A percentile compares a stretch with the other conserved stretches of the same genome.
These are phyloP conservation scores for Elasticomyces elasticus DNA, from an alignment of 495 filamentous ascomycete genomes.

Conservation along the genomic window DNA sequence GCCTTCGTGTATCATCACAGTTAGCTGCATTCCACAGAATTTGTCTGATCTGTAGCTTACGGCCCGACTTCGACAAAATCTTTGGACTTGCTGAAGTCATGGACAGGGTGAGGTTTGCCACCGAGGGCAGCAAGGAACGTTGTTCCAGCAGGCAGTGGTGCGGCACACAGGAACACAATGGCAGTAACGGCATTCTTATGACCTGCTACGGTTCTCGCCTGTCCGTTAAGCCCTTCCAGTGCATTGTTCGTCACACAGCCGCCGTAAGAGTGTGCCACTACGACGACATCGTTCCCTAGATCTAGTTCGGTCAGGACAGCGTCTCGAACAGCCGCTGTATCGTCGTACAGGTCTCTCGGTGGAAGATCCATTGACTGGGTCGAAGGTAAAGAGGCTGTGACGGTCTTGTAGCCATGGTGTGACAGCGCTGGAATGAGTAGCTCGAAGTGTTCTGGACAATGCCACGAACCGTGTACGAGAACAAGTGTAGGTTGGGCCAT, in stretches of 20 bases:
- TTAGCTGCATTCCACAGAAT: background rate
- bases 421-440: conserved; percentile 6
- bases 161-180: conserved; percentile 38
- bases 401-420: conserved; percentile 11
- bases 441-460: conserved; percentile 9
- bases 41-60: background rate
- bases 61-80: background rate
- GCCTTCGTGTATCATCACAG: background rate
- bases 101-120: background rate
- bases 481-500: conserved; percentile 21
- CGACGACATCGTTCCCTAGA: conserved; percentile 25
- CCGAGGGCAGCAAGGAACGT: conserved; percentile 5
- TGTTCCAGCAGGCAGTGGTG: conserved; percentile 10
- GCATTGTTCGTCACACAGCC: conserved; percentile 32
- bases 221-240: conserved; percentile 31
- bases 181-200: conserved; percentile 36
- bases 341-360: background rate
- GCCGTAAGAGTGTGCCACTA: conserved; percentile 35
- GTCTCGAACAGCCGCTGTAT: conserved; percentile 10
- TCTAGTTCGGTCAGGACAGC: conserved; percentile 2
- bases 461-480: conserved; percentile 22
- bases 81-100: conserved; percentile 1
- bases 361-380: conserved; percentile 2
- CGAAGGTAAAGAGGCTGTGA: conserved; percentile 6
- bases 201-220: conserved; percentile 27